phyloP scores from a whole-genome alignment of 73 alveolate genomes.

The Strombidium stylifer region DNA sequence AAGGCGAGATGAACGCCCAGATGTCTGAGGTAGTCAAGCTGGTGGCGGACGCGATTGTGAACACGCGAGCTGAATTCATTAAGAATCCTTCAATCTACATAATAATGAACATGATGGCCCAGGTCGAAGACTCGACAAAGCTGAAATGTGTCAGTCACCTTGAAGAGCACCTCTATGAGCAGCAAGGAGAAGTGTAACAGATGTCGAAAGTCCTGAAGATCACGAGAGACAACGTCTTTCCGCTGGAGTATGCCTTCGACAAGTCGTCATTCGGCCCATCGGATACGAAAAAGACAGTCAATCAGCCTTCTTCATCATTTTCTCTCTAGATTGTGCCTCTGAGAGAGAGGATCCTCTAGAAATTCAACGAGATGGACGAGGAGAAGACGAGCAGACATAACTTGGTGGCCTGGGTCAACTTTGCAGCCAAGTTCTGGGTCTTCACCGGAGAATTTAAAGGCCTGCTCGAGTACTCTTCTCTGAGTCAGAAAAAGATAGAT shows the following conservation, averaged over 20 bases:
- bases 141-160: background rate
- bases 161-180: background rate
- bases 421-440: constrained; percentile 9
- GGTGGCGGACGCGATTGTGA: constrained; percentile 10
- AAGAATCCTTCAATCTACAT: background rate
- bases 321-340: background rate
- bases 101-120: constrained; percentile 13
- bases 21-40: constrained; percentile 15
- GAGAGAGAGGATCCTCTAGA: background rate
- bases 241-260: constrained; percentile 26
- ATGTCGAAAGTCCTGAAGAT: background rate
- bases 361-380: background rate
- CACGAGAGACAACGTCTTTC: constrained; percentile 1
- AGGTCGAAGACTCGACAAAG: background rate
- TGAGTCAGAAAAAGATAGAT: constrained; percentile 10
- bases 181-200: background rate
- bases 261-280: no score
- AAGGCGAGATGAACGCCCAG: constrained; percentile 14
- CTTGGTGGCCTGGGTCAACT: constrained; percentile 8
- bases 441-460: background rate
- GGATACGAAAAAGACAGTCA: background rate
- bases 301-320: constrained; percentile 9
- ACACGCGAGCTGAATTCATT: background rate
- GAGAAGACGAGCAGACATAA: background rate
- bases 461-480: background rate